phyloP scores from a whole-genome alignment of 2,329 filamentous ascomycete species.

The Cadophora luteo-olivacea region DNA sequence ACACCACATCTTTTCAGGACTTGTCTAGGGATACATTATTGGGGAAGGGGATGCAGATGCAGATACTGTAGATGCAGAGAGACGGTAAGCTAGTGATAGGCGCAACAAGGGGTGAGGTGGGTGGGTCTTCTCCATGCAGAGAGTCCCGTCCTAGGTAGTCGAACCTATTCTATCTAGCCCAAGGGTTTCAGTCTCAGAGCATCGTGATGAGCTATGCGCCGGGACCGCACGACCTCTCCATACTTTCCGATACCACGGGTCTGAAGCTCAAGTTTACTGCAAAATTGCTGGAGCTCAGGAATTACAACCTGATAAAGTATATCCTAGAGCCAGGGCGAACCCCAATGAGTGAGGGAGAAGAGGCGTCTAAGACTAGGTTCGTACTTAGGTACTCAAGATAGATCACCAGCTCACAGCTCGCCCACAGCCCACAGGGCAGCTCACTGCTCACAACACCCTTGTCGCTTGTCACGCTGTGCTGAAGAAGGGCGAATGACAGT shows the following conservation, averaged over 20 bases:
- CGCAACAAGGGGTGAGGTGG: neutral
- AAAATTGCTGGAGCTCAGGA: neutral
- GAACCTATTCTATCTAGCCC: neutral
- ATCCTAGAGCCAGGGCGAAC: neutral
- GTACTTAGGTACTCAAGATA: neutral
- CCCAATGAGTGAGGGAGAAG: neutral
- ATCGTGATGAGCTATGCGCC: slow-evolving; percentile 10
- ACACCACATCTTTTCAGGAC: neutral
- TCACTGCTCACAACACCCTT: too few relatives aligned
- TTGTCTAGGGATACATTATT: neutral
- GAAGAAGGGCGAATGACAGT: neutral
- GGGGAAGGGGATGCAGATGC: neutral
- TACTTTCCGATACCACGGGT: neutral
- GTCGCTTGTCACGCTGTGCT: neutral
- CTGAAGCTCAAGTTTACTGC: neutral
- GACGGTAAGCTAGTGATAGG: slow-evolving; percentile 10
- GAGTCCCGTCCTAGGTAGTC: neutral
- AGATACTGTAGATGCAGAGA: neutral
- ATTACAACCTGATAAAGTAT: too few relatives aligned
- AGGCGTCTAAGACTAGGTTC: neutral
- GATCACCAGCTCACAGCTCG: slow-evolving; percentile 1
- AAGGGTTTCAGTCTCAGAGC: slow-evolving; percentile 11
- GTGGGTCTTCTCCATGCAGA: slow-evolving; percentile 1
- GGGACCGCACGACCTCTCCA: neutral
- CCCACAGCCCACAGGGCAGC: too few relatives aligned